Evolutionary conservation across 176 grass and related monocot genomes (phyloP).

Genomic region (Phoenix dactylifera): DNA sequence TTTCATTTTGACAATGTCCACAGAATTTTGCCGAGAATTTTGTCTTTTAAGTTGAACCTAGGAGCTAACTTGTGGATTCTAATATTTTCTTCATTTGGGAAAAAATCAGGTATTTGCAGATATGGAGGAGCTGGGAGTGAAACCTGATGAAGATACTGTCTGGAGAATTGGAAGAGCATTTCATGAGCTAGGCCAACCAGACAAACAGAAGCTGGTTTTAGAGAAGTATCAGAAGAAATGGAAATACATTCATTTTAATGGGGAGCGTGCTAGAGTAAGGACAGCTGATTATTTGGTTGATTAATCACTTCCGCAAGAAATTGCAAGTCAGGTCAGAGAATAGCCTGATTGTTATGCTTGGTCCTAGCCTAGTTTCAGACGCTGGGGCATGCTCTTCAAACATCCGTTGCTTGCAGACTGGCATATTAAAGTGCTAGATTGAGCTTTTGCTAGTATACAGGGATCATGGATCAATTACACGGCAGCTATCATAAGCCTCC

Average conservation of each 20-base stretch:
- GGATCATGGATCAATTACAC: too few species aligned
- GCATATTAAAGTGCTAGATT: too few species aligned
- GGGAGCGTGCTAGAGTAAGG: conserved; percentile 44
- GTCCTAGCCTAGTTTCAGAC: too few species aligned
- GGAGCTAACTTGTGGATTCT: conserved; percentile 3
- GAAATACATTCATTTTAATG: conserved; percentile 78
- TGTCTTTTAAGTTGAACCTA: background rate
- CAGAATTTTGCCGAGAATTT: background rate
- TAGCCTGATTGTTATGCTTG: too few species aligned
- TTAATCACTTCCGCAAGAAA: background rate
- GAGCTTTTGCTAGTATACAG: too few species aligned
- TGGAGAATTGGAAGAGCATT: conserved; percentile 76
- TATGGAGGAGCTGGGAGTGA: conserved; percentile 72
- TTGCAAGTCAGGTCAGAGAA: too few species aligned
- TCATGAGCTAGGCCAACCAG: conserved; percentile 31
- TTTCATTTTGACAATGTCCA: too few species aligned
- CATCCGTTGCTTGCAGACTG: too few species aligned
- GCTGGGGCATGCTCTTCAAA: too few species aligned
- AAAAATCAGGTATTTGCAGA: conserved; percentile 55
- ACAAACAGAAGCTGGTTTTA: conserved; percentile 47
- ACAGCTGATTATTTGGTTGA: conserved; percentile 19
- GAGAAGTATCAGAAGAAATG: conserved; percentile 68
- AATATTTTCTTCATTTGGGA: background rate
- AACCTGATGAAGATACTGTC: conserved; percentile 76
- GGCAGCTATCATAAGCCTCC: too few species aligned